Percentiles rank a stretch among this genome's conserved stretches.
phyloP scores from a whole-genome alignment of 2,329 filamentous ascomycete species.

The Orbilia quercus region DNA sequence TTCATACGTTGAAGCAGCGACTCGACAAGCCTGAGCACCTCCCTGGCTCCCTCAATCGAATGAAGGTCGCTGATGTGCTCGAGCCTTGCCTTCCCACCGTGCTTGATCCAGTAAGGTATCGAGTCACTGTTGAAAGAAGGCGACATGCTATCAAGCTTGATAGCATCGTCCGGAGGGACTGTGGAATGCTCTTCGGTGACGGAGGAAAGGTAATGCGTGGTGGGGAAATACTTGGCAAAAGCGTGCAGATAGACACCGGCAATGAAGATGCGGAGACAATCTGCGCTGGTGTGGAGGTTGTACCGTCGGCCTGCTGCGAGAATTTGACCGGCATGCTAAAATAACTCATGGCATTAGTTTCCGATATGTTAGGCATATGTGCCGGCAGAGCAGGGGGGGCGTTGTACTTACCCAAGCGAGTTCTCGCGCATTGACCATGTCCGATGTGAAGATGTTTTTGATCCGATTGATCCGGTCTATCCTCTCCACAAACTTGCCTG shows the following conservation, averaged over 20 bases:
- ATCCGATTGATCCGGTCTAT: conserved; percentile 57
- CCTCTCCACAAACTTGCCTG: conserved; percentile 52
- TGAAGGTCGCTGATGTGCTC: conserved; percentile 58
- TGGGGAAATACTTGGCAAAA: conserved; percentile 58
- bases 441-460: conserved; percentile 58
- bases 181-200: conserved; percentile 48
- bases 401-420: conserved; percentile 58
- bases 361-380: conserved; percentile 18
- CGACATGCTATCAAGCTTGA: conserved; percentile 56
- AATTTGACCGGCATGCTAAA: conserved; percentile 59
- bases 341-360: conserved; percentile 48
- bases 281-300: conserved; percentile 59
- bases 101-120: conserved; percentile 59
- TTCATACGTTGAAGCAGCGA: conserved; percentile 59
- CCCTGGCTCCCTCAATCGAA: conserved; percentile 58
- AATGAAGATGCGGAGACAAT: conserved; percentile 60
- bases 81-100: conserved; percentile 59
- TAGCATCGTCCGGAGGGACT: conserved; percentile 56
- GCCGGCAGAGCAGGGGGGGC: conserved; percentile 22
- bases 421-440: conserved; percentile 58
- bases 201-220: conserved; percentile 35
- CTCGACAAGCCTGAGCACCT: conserved; percentile 59
- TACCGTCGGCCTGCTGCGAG: conserved; percentile 59
- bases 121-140: conserved; percentile 24
- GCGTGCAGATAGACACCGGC: conserved; percentile 60